A percentile compares a stretch with the other conserved stretches of the same genome.
These are phyloP conservation scores for Solanum aculeatissimum DNA, from an alignment of 305 asterid species.

Conservation along the genomic window DNA sequence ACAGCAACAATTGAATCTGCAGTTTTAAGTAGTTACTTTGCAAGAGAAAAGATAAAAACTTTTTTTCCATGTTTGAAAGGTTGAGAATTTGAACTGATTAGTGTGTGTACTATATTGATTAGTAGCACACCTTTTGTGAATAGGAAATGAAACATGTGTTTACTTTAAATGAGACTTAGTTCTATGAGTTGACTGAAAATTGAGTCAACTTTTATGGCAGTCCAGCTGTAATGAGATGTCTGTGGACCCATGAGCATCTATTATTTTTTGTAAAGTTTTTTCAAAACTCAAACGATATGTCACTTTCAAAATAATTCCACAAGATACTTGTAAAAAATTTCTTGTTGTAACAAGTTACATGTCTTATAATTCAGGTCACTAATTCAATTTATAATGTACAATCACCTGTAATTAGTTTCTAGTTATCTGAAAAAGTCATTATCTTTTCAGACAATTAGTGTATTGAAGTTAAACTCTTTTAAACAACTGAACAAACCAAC, in stretches of 20 bases:
- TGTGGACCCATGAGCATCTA: conserved; percentile 12
- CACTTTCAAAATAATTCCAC: not conserved
- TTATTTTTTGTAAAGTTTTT: not conserved
- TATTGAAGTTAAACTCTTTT: not conserved
- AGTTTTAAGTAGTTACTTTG: not conserved
- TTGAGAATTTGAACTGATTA: not conserved
- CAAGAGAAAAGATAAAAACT: not conserved
- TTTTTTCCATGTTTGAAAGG: not conserved
- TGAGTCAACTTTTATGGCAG: conserved; percentile 22
- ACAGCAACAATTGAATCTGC: not conserved
- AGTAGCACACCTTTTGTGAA: not conserved
- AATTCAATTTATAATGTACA: not conserved
- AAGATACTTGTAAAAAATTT: not conserved
- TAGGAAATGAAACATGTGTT: not conserved
- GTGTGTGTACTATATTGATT: not conserved
- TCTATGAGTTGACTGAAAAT: conserved; percentile 29
- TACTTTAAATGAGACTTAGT: not conserved
- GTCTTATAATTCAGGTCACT: not conserved
- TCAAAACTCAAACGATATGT: not conserved
- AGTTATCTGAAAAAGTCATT: not conserved
- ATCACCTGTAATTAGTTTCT: not conserved
- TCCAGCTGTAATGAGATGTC: conserved; percentile 43
- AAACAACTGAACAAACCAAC: not conserved
- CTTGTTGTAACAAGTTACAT: not conserved
- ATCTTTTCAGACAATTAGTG: not conserved